phyloP scores from a whole-genome alignment of 177 flowering plant species.

The Vitis hybrid region DNA sequence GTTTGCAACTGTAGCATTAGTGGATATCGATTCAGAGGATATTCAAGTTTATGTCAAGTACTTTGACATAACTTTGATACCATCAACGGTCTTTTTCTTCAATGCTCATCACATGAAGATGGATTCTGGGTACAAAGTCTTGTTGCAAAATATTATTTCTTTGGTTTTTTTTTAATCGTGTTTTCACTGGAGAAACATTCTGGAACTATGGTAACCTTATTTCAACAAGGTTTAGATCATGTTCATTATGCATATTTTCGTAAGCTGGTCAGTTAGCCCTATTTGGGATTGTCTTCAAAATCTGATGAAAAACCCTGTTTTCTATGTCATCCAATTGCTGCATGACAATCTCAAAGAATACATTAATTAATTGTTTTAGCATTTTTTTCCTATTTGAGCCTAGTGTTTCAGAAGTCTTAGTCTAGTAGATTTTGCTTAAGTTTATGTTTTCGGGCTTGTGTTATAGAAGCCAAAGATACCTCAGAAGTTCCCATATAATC shows the following conservation, averaged over 20 bases:
- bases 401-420: neutral
- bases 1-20: slow-evolving; percentile 71
- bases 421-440: neutral
- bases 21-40: slow-evolving; percentile 80
- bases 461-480: neutral
- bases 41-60: slow-evolving; percentile 86
- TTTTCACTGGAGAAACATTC: neutral
- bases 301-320: no score
- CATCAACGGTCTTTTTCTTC: slow-evolving; percentile 92
- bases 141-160: neutral
- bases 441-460: neutral
- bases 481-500: neutral
- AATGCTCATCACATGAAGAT: slow-evolving; percentile 99
- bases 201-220: no score
- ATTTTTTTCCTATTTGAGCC: no score
- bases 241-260: no score
- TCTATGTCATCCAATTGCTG: no score
- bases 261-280: no score
- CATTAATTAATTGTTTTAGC: no score
- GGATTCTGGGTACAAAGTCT: slow-evolving; percentile 79
- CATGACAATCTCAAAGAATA: no score
- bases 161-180: neutral
- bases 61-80: slow-evolving; percentile 78
- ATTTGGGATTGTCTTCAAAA: no score
- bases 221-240: no score